Evolutionary conservation across 768 basidiomycete species (phyloP), one percentile per base, ranked within the genome.

Genomic region (Lactifluus hygrophoroides): DNA sequence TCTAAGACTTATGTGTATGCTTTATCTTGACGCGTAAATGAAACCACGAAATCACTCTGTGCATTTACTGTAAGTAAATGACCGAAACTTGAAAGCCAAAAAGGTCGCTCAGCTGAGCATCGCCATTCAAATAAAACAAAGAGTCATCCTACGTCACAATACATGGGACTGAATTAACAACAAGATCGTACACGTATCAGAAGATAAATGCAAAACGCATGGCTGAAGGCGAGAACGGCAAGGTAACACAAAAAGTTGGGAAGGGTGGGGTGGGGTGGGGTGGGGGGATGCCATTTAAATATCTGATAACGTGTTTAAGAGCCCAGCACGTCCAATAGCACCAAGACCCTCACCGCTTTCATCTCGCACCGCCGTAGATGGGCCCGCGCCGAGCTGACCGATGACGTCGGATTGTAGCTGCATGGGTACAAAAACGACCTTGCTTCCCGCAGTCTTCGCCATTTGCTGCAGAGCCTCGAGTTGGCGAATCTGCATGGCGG

Each of bases 401-500:
- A 74, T 73, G 32, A 90, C 72, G 63, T 91, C 88, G 66, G 78
- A 86, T 70, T 90, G 89, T 23, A 90, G 78, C 63, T 91, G 88
- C 90, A 93, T 93, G 13, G 90, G 91, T 30, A 94, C 94, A 66
- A 97, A 96, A 56, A 98, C 80, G 65, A 95, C 92, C 72, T 98
- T 98, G 78, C 80, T 84, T 64, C 79, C 78, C n/a, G 88, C 83
- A 16, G 82, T 84, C 72, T 90, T 88, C 48, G 94, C 90, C 94
- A 98, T 98, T 67, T 83, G 80, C 79, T 96, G 93, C 63, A 97
- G 80, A 48, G 94, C 91, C 72, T 99, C 95, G 62, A 98, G 81
- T 70, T 97, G 95, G 59, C 95, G 80, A 70, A 97, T 97, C 72
- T 96, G 94, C 93, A 97, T 96, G 54, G 95, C 95, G 21, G 95